Conservation (phyloP, 2,329 filamentous ascomycete genomes). For the Fonsecaea pugnacius region DNA sequence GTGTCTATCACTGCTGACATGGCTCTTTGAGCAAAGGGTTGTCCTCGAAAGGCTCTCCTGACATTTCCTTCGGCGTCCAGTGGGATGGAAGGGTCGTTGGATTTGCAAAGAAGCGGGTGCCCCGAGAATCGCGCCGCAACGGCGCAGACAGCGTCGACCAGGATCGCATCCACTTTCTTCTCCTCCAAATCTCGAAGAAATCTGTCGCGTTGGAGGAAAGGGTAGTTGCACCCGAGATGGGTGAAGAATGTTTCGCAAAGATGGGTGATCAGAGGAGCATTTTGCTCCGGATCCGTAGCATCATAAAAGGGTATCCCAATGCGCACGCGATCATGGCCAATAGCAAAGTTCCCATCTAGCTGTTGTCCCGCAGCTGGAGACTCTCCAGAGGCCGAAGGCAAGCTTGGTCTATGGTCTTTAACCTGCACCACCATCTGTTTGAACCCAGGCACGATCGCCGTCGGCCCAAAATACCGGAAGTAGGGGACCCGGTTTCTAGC, state of each 20-base stretch:
- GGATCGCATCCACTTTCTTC: conserved; percentile 78
- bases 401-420: conserved; percentile 30
- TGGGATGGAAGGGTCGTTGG: conserved; percentile 57
- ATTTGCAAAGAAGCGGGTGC: conserved; percentile 56
- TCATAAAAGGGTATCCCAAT: conserved; percentile 72
- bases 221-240: conserved; percentile 83
- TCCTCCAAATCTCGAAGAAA: conserved; percentile 78
- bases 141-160: conserved; percentile 85
- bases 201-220: conserved; percentile 73
- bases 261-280: conserved; percentile 74
- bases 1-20: conserved; percentile 82
- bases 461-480: conserved; percentile 88
- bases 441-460: conserved; percentile 87
- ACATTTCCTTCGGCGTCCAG: conserved; percentile 43
- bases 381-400: conserved; percentile 24
- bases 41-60: conserved; percentile 69
- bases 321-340: conserved; percentile 19
- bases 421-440: conserved; percentile 76
- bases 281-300: conserved; percentile 68
- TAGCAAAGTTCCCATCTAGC: conserved; percentile 12
- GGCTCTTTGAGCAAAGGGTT: conserved; percentile 78
- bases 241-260: conserved; percentile 80
- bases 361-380: conserved; percentile 30
- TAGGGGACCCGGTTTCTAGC: conserved; percentile 75
- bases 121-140: conserved; percentile 78